Percentiles rank a stretch among this genome's conserved stretches.
These are phyloP conservation scores for Rhynchospora breviuscula DNA, from an alignment of 176 grass and related monocot species.

Conservation along the genomic window DNA sequence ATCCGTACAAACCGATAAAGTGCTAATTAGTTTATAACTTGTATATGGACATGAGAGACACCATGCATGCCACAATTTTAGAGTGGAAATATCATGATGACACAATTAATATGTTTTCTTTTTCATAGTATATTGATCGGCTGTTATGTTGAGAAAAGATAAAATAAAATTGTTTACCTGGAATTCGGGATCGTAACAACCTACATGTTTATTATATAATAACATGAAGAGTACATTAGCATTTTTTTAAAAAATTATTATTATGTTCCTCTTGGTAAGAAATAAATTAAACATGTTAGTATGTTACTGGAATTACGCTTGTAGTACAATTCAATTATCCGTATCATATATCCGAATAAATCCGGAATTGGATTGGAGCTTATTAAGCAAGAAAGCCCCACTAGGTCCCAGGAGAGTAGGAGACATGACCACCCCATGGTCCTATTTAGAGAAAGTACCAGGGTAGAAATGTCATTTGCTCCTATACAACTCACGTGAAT, in stretches of 20 bases:
- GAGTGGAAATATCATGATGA: background rate
- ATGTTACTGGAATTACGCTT: background rate
- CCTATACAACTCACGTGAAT: background rate
- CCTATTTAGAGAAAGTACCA: background rate
- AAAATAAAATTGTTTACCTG: background rate
- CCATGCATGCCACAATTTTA: background rate
- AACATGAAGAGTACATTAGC: too few species aligned
- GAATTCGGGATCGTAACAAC: background rate
- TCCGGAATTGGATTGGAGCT: background rate
- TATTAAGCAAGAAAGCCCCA: background rate
- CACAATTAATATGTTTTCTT: slow-evolving; percentile 7
- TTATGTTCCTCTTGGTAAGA: background rate
- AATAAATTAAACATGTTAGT: background rate
- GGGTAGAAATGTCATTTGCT: background rate
- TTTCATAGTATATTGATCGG: background rate
- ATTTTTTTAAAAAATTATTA: background rate
- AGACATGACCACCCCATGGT: background rate
- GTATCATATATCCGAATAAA: background rate
- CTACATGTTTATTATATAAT: background rate
- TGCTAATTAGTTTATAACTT: slow-evolving; percentile 10
- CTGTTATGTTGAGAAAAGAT: background rate
- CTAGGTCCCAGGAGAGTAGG: background rate
- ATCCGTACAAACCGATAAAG: slow-evolving; percentile 19
- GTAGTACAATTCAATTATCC: background rate
- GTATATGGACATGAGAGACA: background rate